A percentile compares a stretch with the other conserved stretches of the same genome.
phyloP scores from a whole-genome alignment of 805 yeast genomes.

The Kurtzmaniella cleridarum region DNA sequence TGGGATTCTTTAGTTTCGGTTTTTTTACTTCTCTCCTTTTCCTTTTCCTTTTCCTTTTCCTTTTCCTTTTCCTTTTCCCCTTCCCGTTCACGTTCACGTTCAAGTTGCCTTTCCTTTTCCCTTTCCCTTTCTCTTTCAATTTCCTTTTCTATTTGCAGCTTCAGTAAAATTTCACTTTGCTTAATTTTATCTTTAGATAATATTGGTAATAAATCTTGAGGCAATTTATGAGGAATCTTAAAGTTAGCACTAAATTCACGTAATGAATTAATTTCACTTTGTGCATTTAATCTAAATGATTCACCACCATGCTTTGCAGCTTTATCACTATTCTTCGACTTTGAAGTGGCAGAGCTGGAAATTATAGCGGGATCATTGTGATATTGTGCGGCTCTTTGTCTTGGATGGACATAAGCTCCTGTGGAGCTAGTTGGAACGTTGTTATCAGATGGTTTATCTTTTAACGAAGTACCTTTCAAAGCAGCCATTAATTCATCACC shows the following conservation, averaged over 20 bases:
- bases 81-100: neutral
- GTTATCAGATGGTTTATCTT: slow-evolving; percentile 7
- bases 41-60: neutral
- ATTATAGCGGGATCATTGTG: slow-evolving; percentile 66
- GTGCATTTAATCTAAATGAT: slow-evolving; percentile 42
- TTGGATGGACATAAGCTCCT: slow-evolving; percentile 51
- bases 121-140: slow-evolving; percentile 4
- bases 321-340: slow-evolving; percentile 5
- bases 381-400: slow-evolving; percentile 46
- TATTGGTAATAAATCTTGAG: slow-evolving; percentile 64
- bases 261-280: slow-evolving; percentile 63
- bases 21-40: slow-evolving; percentile 1
- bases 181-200: slow-evolving; percentile 61
- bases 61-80: neutral
- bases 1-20: slow-evolving; percentile 7
- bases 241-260: slow-evolving; percentile 78
- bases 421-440: slow-evolving; percentile 12
- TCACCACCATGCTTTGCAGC: slow-evolving; percentile 15
- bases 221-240: slow-evolving; percentile 59
- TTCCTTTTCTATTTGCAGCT: slow-evolving; percentile 18
- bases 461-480: slow-evolving; percentile 25
- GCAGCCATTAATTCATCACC: slow-evolving; percentile 47
- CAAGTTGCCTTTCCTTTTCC: slow-evolving; percentile 4
- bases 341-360: slow-evolving; percentile 42
- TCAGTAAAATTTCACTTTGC: slow-evolving; percentile 54